Evolutionary conservation across 2,329 filamentous ascomycete species (phyloP), one percentile per base, ranked within the genome.

Genomic region (Pseudomassariella vexata): DNA sequence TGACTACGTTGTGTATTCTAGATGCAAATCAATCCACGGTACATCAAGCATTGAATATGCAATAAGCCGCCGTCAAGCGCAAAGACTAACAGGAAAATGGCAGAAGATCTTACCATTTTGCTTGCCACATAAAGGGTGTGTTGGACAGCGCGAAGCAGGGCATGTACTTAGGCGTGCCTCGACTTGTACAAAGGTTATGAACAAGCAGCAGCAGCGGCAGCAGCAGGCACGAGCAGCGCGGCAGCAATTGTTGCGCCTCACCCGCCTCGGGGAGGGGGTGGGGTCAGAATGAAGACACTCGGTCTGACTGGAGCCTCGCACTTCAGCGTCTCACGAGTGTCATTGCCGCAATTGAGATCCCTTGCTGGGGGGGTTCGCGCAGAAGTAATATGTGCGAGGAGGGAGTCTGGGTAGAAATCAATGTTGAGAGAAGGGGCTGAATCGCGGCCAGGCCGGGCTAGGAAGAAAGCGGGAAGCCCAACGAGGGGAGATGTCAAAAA

Each of bases 1-100:
- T 42, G 53, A 44, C 52, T 53, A n/a, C n/a, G n/a, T n/a, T n/a
- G n/a, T n/a, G n/a, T n/a, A 50, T 52, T 53, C 55, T 58, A 52
- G 41, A 50, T 38, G 44, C 46, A 43, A 45, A 48, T 56, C 52
- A 59, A 55, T 44, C 37, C 37, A 46, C 46, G 44, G 52, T 44
- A 52, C 46, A 47, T 41, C 45, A 32, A 36, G 38, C 34, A 42
- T 38, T 38, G 44, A 45, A 48, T 41, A 50, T 51, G 49, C 44
- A 49, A 51, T 53, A 52, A 51, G 48, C 49, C 44, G 49, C 48
- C 42, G 44, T 46, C 37, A 39, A 41, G n/a, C n/a, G 37, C 33
- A 37, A 35, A 32, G 37, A 30, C 27, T 35, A 39, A 35, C 39
- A 39, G 41, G 34, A 44, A 36, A 41, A 41, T 49, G 51, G 41